Conservation (phyloP, 805 yeast species). For the Saccharomycopsis microspora region DNA sequence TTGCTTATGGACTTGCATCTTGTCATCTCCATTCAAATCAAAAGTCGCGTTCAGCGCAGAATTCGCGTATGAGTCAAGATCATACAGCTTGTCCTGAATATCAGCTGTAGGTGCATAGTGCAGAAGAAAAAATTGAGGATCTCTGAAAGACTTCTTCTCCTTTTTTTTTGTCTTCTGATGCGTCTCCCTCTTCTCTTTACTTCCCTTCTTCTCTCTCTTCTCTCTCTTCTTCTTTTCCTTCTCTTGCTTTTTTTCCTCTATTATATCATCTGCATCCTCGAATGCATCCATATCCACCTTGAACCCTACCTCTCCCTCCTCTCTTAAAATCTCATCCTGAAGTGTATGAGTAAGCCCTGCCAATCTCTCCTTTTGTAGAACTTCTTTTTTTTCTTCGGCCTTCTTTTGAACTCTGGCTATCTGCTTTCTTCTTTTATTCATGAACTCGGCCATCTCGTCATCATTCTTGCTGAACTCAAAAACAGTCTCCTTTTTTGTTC, state of each 20-base stretch:
- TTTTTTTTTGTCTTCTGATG: slow-evolving; percentile 17
- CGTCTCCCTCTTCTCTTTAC: too few species aligned
- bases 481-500: slow-evolving; percentile 78
- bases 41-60: slow-evolving; percentile 82
- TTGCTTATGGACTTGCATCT: slow-evolving; percentile 55
- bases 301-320: slow-evolving; percentile 25
- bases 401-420: slow-evolving; percentile 79
- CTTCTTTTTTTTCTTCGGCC: slow-evolving; percentile 57
- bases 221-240: slow-evolving; percentile 19
- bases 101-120: slow-evolving; percentile 80
- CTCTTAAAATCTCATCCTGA: slow-evolving; percentile 55
- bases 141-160: slow-evolving; percentile 48
- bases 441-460: slow-evolving; percentile 63
- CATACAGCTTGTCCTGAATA: slow-evolving; percentile 71
- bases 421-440: slow-evolving; percentile 79
- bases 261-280: slow-evolving; percentile 38
- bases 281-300: slow-evolving; percentile 26
- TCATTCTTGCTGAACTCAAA: slow-evolving; percentile 75
- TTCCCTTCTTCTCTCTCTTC: slow-evolving; percentile 2
- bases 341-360: slow-evolving; percentile 65
- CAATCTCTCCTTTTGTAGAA: slow-evolving; percentile 59
- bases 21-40: slow-evolving; percentile 61
- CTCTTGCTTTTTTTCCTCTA: slow-evolving; percentile 13
- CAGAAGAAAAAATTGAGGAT: slow-evolving; percentile 70
- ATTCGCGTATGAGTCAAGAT: slow-evolving; percentile 51